A percentile compares a stretch with the other conserved stretches of the same genome.
phyloP scores from a whole-genome alignment of 106 monocot species.

The Platanthera guangdongensis region DNA sequence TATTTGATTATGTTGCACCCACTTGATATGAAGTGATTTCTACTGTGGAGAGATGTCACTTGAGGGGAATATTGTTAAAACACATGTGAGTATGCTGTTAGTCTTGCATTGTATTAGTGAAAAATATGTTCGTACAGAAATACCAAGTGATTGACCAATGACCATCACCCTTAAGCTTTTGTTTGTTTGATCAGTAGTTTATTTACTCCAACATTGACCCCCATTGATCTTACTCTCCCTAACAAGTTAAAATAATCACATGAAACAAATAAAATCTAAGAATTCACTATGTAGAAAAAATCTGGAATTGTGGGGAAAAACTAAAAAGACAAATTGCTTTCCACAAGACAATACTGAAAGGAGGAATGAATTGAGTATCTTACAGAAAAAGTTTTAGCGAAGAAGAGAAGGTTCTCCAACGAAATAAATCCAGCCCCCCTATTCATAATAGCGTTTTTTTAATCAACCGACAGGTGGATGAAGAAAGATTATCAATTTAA shows the following conservation, averaged over 20 bases:
- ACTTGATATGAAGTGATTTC: no score
- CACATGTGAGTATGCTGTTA: no score
- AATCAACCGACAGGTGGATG: not conserved
- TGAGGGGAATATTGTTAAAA: no score
- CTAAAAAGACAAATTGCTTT: not conserved
- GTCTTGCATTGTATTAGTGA: no score
- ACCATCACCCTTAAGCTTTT: no score
- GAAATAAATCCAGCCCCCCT: conserved; percentile 49
- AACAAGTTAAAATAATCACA: not conserved
- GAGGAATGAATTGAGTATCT: not conserved
- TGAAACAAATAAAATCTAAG: not conserved
- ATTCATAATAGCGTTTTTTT: not conserved
- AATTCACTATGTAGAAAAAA: not conserved
- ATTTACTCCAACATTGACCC: no score
- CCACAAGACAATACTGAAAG: not conserved
- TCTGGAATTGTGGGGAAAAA: not conserved
- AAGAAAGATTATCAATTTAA: not conserved
- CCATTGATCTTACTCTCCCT: no score
- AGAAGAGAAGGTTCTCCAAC: conserved; percentile 44
- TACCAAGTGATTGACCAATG: no score
- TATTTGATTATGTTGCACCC: no score
- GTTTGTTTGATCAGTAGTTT: no score
- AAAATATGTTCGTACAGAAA: no score
- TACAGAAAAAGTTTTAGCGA: conserved; percentile 38
- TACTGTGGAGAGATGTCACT: no score